Evolutionary conservation across 495 filamentous ascomycete species (phyloP).

Genomic region (Aspergillus leporis): DNA sequence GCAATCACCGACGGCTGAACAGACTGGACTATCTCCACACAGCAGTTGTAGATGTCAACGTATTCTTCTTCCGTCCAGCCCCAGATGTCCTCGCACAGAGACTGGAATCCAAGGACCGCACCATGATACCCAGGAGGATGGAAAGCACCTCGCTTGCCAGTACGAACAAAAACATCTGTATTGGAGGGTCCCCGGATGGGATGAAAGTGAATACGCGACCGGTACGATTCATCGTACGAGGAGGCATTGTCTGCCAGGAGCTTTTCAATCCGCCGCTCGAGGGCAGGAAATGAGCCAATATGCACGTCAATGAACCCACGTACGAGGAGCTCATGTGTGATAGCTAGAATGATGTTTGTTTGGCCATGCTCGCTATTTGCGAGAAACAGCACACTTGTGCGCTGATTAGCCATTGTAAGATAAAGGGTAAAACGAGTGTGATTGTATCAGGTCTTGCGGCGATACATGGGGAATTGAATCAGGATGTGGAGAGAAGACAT

Average conservation of each 20-base stretch:
- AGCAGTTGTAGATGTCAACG: slow-evolving; percentile 44
- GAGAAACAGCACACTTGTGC: slow-evolving; percentile 44
- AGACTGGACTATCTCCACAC: slow-evolving; percentile 41
- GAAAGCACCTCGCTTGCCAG: slow-evolving; percentile 30
- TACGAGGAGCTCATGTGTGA: slow-evolving; percentile 50
- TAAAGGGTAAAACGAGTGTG: neutral
- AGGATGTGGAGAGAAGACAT: neutral
- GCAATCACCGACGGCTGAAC: slow-evolving; percentile 46
- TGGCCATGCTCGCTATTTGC: slow-evolving; percentile 59
- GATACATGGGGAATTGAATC: neutral
- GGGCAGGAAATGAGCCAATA: slow-evolving; percentile 50
- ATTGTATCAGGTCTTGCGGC: neutral
- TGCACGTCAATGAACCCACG: slow-evolving; percentile 49
- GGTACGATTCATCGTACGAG: slow-evolving; percentile 24
- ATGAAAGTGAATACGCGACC: slow-evolving; percentile 39
- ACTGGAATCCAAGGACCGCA: slow-evolving; percentile 36
- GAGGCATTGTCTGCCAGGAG: slow-evolving; percentile 30
- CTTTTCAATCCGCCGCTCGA: slow-evolving; percentile 30
- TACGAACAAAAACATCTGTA: slow-evolving; percentile 44
- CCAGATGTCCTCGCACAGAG: slow-evolving; percentile 35
- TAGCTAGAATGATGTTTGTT: slow-evolving; percentile 55
- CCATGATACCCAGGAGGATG: slow-evolving; percentile 41
- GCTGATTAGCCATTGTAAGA: slow-evolving; percentile 3
- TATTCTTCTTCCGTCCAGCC: slow-evolving; percentile 52
- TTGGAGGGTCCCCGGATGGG: slow-evolving; percentile 41